Conservation (phyloP, 306 rosid species). For the Cercis canadensis region DNA sequence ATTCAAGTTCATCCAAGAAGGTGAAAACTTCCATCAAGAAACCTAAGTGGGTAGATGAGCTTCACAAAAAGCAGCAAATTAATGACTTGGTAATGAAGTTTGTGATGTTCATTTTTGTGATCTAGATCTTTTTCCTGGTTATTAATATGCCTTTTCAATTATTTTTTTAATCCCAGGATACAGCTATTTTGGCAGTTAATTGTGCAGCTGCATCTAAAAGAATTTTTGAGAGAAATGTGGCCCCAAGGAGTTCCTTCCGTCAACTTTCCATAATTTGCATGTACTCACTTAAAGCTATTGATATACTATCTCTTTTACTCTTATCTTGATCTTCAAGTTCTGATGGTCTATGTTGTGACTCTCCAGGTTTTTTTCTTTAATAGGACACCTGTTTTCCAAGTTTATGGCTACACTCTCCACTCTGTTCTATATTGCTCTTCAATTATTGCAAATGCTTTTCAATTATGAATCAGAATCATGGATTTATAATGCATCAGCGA, state of each 20-base stretch:
- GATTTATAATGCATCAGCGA: conserved; percentile 52
- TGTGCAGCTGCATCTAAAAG: conserved; percentile 65
- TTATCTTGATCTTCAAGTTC: conserved; percentile 36
- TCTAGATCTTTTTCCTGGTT: conserved; percentile 26
- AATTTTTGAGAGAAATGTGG: conserved; percentile 49
- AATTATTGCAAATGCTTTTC: conserved; percentile 56
- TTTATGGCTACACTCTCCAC: conserved; percentile 75
- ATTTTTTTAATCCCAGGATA: conserved; percentile 61
- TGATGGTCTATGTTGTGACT: conserved; percentile 38
- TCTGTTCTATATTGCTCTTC: conserved; percentile 62
- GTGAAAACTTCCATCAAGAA: conserved; percentile 52
- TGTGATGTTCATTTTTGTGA: conserved; percentile 36
- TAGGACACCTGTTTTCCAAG: conserved; percentile 65
- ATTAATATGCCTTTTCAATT: conserved; percentile 37
- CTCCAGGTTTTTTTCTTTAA: conserved; percentile 68
- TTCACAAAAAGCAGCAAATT: conserved; percentile 59
- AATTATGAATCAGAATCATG: conserved; percentile 60
- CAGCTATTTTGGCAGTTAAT: conserved; percentile 79
- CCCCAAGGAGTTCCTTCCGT: conserved; percentile 51
- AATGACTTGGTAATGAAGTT: conserved; percentile 71
- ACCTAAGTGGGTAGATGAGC: conserved; percentile 83
- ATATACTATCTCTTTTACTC: not conserved
- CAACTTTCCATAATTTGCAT: conserved; percentile 43
- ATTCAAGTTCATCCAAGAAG: conserved; percentile 53
- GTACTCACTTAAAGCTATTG: conserved; percentile 47